Evolutionary conservation across 805 yeast genomes (phyloP).

Genomic region (Wickerhamomyces canadensis): DNA sequence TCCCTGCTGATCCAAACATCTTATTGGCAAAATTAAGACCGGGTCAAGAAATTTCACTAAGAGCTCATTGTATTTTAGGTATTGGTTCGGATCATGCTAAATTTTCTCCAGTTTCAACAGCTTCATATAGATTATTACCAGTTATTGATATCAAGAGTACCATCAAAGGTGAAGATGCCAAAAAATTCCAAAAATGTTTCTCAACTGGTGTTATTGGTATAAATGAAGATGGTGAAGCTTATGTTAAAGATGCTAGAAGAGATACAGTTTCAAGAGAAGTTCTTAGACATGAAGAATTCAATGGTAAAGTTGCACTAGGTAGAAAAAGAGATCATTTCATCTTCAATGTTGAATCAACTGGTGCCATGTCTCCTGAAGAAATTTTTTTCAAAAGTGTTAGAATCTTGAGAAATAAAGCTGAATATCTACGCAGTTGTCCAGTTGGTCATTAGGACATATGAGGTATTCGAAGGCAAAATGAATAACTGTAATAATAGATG

Average conservation of each 20-base stretch:
- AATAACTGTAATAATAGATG: constrained; percentile 1
- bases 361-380: constrained; percentile 96
- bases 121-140: constrained; percentile 91
- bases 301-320: constrained; percentile 85
- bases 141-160: constrained; percentile 71
- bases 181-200: constrained; percentile 81
- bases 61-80: constrained; percentile 89
- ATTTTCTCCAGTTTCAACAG: constrained; percentile 95
- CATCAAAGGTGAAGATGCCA: constrained; percentile 71
- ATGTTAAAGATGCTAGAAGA: constrained; percentile 81
- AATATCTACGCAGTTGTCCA: constrained; percentile 72
- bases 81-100: constrained; percentile 95
- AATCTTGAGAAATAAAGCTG: constrained; percentile 80
- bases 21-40: constrained; percentile 90
- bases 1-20: constrained; percentile 83
- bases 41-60: constrained; percentile 89
- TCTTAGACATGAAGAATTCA: constrained; percentile 85
- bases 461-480: neutral
- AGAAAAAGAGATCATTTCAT: constrained; percentile 90
- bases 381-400: constrained; percentile 88
- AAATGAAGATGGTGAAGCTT: constrained; percentile 61
- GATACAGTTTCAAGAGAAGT: constrained; percentile 98
- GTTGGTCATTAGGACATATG: constrained; percentile 37
- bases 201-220: constrained; percentile 89
- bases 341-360: constrained; percentile 90